Conservation (phyloP, 495 filamentous ascomycete species). For the Margaritispora aquatica region DNA sequence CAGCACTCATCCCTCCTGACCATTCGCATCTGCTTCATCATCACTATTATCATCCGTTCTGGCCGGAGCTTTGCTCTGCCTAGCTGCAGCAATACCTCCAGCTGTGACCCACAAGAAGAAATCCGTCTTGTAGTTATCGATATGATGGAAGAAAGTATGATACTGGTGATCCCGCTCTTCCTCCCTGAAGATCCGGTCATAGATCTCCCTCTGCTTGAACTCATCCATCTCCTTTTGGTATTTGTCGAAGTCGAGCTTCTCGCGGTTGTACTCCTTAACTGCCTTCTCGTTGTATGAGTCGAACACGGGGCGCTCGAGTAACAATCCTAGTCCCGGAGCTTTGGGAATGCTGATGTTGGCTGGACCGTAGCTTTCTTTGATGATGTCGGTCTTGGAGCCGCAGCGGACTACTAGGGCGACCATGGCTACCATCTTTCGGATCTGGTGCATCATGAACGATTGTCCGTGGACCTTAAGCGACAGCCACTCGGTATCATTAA, state of each 20-base stretch:
- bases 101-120: constrained; percentile 75
- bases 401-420: constrained; percentile 75
- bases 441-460: constrained; percentile 99
- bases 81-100: constrained; percentile 51
- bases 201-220: constrained; percentile 93
- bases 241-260: constrained; percentile 69
- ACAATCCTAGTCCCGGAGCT: constrained; percentile 78
- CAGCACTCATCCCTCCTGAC: constrained; percentile 24
- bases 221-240: constrained; percentile 70
- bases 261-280: constrained; percentile 45
- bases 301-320: constrained; percentile 88
- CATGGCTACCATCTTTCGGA: constrained; percentile 98
- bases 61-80: constrained; percentile 28
- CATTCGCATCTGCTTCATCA: constrained; percentile 32
- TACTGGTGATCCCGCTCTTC: constrained; percentile 79
- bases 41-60: constrained; percentile 31
- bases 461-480: constrained; percentile 94
- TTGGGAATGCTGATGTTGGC: constrained; percentile 82
- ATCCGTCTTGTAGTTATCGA: constrained; percentile 67
- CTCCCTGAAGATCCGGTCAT: constrained; percentile 80
- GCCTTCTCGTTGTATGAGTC: constrained; percentile 67
- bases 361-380: constrained; percentile 60
- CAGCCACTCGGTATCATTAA: constrained; percentile 90
- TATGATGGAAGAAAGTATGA: constrained; percentile 74
- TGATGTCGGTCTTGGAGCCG: constrained; percentile 59